Conservation (phyloP, 495 filamentous ascomycete species). For the Polyplosphaeria fusca region DNA sequence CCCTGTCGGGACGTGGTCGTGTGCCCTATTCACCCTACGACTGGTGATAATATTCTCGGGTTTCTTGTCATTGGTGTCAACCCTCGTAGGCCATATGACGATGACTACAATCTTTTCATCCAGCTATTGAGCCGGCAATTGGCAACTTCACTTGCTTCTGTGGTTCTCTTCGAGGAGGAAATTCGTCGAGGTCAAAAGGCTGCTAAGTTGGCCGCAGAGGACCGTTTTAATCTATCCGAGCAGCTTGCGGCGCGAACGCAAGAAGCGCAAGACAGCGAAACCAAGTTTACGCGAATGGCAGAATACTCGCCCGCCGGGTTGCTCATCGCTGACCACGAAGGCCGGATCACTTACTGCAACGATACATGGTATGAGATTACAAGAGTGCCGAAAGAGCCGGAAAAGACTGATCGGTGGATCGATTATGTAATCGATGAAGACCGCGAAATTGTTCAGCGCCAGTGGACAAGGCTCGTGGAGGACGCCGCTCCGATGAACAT, state of each 20-base stretch:
- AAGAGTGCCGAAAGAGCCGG: slow-evolving; percentile 47
- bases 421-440: slow-evolving; percentile 62
- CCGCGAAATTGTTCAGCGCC: slow-evolving; percentile 46
- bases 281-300: slow-evolving; percentile 70
- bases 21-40: slow-evolving; percentile 68
- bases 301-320: slow-evolving; percentile 70
- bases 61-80: slow-evolving; percentile 70
- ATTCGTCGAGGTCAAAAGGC: slow-evolving; percentile 64
- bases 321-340: slow-evolving; percentile 64
- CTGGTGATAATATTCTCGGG: slow-evolving; percentile 59
- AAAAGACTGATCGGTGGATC: slow-evolving; percentile 60
- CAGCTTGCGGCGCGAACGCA: slow-evolving; percentile 64
- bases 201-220: slow-evolving; percentile 60
- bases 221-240: slow-evolving; percentile 64
- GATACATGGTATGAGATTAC: slow-evolving; percentile 65
- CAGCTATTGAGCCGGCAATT: slow-evolving; percentile 67
- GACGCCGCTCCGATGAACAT: slow-evolving; percentile 55
- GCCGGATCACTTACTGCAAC: slow-evolving; percentile 66
- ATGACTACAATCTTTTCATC: slow-evolving; percentile 67
- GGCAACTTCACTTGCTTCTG: slow-evolving; percentile 67
- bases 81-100: slow-evolving; percentile 64
- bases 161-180: slow-evolving; percentile 71
- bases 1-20: slow-evolving; percentile 62
- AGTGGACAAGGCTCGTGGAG: slow-evolving; percentile 59
- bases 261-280: slow-evolving; percentile 66